Conservation (phyloP, 2,329 filamentous ascomycete genomes). For the Amesomyces nigricolor region DNA sequence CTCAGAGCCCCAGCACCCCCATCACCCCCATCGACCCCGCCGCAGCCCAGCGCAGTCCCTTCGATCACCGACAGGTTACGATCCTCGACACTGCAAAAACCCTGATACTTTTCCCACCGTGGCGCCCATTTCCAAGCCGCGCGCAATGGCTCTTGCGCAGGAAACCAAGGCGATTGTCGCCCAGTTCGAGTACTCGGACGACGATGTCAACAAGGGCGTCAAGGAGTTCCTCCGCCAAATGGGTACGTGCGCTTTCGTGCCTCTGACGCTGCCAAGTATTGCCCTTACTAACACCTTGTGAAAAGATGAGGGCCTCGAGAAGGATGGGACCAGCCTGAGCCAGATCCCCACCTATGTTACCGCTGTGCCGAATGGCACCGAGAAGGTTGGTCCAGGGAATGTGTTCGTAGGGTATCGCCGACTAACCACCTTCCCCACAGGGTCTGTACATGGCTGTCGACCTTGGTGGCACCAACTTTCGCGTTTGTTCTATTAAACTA, state of each 20-base stretch:
- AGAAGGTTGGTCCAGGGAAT: conserved; percentile 61
- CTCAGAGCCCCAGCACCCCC: conserved; percentile 26
- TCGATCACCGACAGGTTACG: conserved; percentile 31
- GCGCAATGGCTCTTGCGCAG: conserved; percentile 57
- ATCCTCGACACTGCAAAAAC: conserved; percentile 45
- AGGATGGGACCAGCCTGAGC: conserved; percentile 75
- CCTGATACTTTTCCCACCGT: conserved; percentile 49
- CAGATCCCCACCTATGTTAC: conserved; percentile 98
- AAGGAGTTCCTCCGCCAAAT: conserved; percentile 83
- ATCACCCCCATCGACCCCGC: conserved; percentile 28
- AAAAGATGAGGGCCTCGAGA: conserved; percentile 71
- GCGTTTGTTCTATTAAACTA: conserved; percentile 89
- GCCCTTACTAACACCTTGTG: conserved; percentile 13
- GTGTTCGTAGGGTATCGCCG: neutral
- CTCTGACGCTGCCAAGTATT: neutral
- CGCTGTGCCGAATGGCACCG: conserved; percentile 89
- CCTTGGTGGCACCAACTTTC: conserved; percentile 96
- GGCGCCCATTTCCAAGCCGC: conserved; percentile 49
- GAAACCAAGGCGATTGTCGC: conserved; percentile 75
- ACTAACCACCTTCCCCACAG: conserved; percentile 39
- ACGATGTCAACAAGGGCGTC: conserved; percentile 73
- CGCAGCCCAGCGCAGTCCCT: conserved; percentile 38
- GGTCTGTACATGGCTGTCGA: conserved; percentile 95
- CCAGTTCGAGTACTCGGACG: conserved; percentile 78
- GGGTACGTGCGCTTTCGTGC: conserved; percentile 41